These are phyloP conservation scores for Posidonia australis DNA, from an alignment of 106 monocot species.

Conservation along the genomic window DNA sequence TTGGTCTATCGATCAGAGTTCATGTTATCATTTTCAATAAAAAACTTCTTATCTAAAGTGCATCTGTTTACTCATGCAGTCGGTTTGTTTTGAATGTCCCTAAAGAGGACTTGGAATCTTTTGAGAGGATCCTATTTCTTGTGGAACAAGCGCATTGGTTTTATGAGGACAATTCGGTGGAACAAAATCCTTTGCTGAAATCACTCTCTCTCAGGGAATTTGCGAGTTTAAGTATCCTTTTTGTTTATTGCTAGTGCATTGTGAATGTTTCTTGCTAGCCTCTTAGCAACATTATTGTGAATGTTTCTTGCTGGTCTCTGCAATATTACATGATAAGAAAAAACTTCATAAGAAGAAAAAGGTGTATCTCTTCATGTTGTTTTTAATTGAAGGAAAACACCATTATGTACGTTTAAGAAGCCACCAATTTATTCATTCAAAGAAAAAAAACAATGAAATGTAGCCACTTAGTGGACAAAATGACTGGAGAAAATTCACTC, in stretches of 20 bases:
- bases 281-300: no score
- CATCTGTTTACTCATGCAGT: conserved; percentile 28
- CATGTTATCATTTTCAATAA: not conserved
- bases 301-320: no score
- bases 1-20: not conserved
- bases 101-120: conserved; percentile 92
- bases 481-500: no score
- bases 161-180: conserved; percentile 95
- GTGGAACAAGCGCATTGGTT: conserved; percentile 99
- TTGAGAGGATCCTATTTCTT: conserved; percentile 94
- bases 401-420: no score
- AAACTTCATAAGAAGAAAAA: no score
- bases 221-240: conserved; percentile 72
- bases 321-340: no score
- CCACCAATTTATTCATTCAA: no score
- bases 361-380: no score
- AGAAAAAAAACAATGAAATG: no score
- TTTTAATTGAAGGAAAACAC: no score
- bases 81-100: conserved; percentile 93
- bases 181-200: conserved; percentile 85
- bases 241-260: not conserved
- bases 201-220: conserved; percentile 93
- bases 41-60: not conserved
- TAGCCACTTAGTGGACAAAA: no score
- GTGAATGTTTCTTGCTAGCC: not conserved